Evolutionary conservation across 352 stramenopile species (phyloP).

Genomic region (Phytophthora fragariaefolia): DNA sequence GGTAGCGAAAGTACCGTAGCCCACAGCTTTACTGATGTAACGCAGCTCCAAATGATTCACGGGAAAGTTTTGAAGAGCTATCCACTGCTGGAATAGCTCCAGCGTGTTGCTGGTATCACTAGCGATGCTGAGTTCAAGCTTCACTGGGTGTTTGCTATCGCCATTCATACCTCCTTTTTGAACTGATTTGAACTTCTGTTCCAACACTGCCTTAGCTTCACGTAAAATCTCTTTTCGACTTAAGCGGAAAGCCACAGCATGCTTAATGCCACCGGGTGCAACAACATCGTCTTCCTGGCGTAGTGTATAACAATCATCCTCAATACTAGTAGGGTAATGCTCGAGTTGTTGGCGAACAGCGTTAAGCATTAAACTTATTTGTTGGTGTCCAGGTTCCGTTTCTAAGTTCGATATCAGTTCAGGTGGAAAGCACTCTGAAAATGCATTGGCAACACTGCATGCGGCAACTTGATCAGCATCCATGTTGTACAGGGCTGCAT

Average conservation of each 20-base stretch:
- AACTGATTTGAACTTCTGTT: slow-evolving; percentile 1
- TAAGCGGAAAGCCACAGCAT: slow-evolving; percentile 53
- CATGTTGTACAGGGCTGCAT: slow-evolving; percentile 37
- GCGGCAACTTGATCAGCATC: slow-evolving; percentile 18
- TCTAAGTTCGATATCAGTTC: slow-evolving; percentile 22
- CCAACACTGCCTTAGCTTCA: slow-evolving; percentile 27
- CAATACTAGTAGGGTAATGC: slow-evolving; percentile 48
- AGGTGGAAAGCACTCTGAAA: slow-evolving; percentile 45
- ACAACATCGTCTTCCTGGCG: background rate
- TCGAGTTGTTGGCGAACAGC: slow-evolving; percentile 30
- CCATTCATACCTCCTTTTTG: background rate
- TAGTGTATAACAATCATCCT: slow-evolving; percentile 35
- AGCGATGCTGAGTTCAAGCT: background rate
- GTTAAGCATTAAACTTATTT: slow-evolving; percentile 13
- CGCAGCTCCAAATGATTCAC: slow-evolving; percentile 65
- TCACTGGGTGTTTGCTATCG: background rate
- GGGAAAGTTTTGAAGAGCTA: slow-evolving; percentile 41
- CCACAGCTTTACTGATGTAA: slow-evolving; percentile 55
- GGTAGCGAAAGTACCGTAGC: slow-evolving; percentile 72
- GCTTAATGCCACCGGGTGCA: background rate
- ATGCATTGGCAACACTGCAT: slow-evolving; percentile 36
- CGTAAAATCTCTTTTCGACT: slow-evolving; percentile 64
- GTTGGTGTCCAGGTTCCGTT: slow-evolving; percentile 3
- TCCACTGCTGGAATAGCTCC: slow-evolving; percentile 55
- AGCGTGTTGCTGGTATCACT: slow-evolving; percentile 16